These are phyloP conservation scores for Aspergillus cavernicola DNA, from an alignment of 495 filamentous ascomycete genomes.

Conservation along the genomic window DNA sequence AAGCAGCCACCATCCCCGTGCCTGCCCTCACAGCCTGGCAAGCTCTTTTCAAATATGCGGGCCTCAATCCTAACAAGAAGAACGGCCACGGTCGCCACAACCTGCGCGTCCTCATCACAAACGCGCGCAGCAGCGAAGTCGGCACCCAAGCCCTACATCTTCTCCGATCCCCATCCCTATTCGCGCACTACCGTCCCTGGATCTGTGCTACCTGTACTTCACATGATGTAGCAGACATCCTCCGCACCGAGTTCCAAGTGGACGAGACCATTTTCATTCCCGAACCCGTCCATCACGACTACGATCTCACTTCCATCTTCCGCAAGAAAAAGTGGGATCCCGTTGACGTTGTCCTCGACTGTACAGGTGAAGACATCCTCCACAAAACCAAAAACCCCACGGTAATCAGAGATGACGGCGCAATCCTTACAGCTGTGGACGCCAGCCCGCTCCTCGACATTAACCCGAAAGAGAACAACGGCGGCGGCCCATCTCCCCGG, in stretches of 20 bases:
- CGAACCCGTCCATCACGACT: constrained; percentile 19
- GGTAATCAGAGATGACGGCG: constrained; percentile 34
- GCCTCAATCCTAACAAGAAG: constrained; percentile 24
- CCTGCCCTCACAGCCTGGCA: constrained; percentile 56
- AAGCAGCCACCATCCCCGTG: constrained; percentile 52
- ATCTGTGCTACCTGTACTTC: constrained; percentile 37
- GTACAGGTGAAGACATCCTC: constrained; percentile 31
- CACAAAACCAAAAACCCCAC: constrained; percentile 28
- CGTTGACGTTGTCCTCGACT: constrained; percentile 42
- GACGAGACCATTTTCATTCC: constrained; percentile 32
- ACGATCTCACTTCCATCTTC: constrained; percentile 32
- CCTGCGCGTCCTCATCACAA: constrained; percentile 36
- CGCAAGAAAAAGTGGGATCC: constrained; percentile 28
- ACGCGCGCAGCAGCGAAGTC: constrained; percentile 35
- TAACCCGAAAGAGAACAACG: neutral
- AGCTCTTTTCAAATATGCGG: constrained; percentile 53
- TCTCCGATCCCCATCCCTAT: constrained; percentile 31
- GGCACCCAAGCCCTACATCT: constrained; percentile 36
- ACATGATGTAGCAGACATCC: constrained; percentile 23
- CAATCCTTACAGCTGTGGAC: constrained; percentile 38
- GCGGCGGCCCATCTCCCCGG: constrained; percentile 26
- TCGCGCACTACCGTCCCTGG: constrained; percentile 35
- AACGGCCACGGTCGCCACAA: neutral
- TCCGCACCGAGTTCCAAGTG: constrained; percentile 25
- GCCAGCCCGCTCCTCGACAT: constrained; percentile 21